These are phyloP conservation scores for Coprinopsis cinerea DNA, from an alignment of 768 basidiomycete species.

Conservation along the genomic window DNA sequence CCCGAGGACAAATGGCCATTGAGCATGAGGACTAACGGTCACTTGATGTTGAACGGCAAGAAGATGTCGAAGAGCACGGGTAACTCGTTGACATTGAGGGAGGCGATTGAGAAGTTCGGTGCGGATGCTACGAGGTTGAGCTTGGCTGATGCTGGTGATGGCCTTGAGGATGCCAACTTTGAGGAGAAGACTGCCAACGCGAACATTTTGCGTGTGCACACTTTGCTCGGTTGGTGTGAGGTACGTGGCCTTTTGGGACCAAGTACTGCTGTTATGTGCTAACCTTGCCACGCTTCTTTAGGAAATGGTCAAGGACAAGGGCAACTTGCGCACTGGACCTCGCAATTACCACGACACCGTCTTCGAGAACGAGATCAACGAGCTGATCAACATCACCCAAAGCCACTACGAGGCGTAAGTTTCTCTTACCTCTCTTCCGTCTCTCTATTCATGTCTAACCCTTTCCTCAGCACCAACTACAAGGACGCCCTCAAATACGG, in stretches of 20 bases:
- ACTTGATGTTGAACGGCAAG: conserved; percentile 94
- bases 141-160: conserved; percentile 95
- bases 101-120: conserved; percentile 91
- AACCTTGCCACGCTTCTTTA: conserved; percentile 21
- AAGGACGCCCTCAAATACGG: conserved; percentile 94
- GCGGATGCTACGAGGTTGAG: conserved; percentile 90
- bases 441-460: background rate
- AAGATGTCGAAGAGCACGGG: conserved; percentile 99
- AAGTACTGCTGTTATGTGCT: conserved; percentile 9
- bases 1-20: conserved; percentile 85
- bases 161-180: conserved; percentile 97
- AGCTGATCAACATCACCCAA: conserved; percentile 78
- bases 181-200: conserved; percentile 98
- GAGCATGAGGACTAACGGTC: conserved; percentile 93
- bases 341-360: conserved; percentile 81
- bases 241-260: conserved; percentile 33
- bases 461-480: conserved; percentile 70
- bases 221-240: conserved; percentile 88
- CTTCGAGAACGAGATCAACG: conserved; percentile 89
- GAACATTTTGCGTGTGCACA: conserved; percentile 89
- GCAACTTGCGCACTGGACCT: conserved; percentile 67
- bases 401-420: conserved; percentile 76
- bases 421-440: background rate
- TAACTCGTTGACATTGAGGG: conserved; percentile 86
- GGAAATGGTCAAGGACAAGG: conserved; percentile 76